Evolutionary conservation across 257 asterid genomes (phyloP).

Genomic region (Solanum peruvianum): DNA sequence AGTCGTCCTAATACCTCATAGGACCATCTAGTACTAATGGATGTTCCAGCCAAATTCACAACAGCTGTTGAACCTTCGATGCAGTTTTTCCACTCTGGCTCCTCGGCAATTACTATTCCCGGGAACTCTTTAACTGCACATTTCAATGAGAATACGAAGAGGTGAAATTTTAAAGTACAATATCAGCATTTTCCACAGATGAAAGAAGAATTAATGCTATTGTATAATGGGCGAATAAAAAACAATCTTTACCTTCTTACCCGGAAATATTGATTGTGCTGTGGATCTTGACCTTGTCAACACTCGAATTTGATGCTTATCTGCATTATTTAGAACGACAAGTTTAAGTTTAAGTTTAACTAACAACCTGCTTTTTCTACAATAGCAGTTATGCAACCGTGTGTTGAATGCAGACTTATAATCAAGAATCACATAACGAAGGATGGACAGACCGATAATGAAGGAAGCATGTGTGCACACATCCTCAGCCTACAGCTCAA

Average conservation of each 20-base stretch:
- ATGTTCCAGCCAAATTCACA: constrained; percentile 88
- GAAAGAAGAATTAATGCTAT: neutral
- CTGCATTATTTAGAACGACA: constrained; percentile 28
- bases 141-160: neutral
- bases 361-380: neutral
- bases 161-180: neutral
- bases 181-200: neutral
- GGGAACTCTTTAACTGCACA: constrained; percentile 65
- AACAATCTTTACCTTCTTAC: constrained; percentile 87
- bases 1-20: constrained; percentile 39
- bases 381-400: neutral
- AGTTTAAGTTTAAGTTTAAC: neutral
- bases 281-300: constrained; percentile 75
- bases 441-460: neutral
- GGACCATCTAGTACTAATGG: constrained; percentile 91
- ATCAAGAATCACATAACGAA: neutral
- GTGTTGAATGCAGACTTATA: neutral
- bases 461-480: neutral
- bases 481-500: neutral
- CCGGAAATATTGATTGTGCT: constrained; percentile 73
- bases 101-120: constrained; percentile 61
- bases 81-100: constrained; percentile 68
- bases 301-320: constrained; percentile 65
- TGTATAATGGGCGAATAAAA: neutral
- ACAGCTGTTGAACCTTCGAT: constrained; percentile 86